phyloP scores from a whole-genome alignment of 306 rosid species.

The Dalbergia oliveri region DNA sequence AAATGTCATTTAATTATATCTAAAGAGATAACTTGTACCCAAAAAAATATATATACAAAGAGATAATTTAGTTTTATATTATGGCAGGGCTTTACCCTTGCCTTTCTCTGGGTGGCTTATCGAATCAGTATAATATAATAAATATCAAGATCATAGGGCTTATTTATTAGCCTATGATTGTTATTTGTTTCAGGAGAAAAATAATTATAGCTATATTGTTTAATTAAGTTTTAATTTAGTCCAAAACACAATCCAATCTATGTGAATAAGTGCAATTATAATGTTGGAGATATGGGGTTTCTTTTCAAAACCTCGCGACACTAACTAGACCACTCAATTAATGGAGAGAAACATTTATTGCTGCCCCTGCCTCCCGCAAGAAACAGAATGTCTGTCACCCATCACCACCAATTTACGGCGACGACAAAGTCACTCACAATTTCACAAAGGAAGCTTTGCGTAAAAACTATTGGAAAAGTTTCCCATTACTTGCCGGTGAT shows the following conservation, averaged over 20 bases:
- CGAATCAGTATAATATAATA: neutral
- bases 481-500: constrained; percentile 28
- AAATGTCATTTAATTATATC: no score
- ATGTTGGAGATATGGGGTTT: neutral
- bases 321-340: neutral
- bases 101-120: no score
- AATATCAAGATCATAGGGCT: neutral
- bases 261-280: constrained; percentile 16
- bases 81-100: no score
- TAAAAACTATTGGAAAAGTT: neutral
- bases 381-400: constrained; percentile 22
- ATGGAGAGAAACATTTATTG: neutral
- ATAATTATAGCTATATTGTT: constrained; percentile 1
- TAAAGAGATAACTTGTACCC: no score
- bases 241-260: constrained; percentile 1
- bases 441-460: neutral
- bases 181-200: neutral
- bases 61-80: no score
- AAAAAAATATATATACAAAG: no score
- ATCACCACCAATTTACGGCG: constrained; percentile 29
- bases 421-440: constrained; percentile 3
- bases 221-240: constrained; percentile 14
- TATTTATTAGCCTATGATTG: constrained; percentile 33
- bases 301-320: neutral
- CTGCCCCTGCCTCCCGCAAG: constrained; percentile 24